Evolutionary conservation across 2,329 filamentous ascomycete genomes (phyloP).

Genomic region (Epichloe amarillans): DNA sequence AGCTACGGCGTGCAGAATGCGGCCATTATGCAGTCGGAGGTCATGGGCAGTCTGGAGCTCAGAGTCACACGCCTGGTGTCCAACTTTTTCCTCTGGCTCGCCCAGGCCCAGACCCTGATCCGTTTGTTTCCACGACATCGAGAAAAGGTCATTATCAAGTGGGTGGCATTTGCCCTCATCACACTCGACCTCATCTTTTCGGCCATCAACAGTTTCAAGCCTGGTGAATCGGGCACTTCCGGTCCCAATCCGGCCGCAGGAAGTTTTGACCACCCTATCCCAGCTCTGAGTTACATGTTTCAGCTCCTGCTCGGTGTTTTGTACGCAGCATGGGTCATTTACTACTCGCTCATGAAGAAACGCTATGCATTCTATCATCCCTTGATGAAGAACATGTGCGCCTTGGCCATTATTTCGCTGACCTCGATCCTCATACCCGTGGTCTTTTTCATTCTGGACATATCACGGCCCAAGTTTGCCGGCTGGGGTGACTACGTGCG

Average conservation of each 20-base stretch:
- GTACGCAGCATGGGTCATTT: constrained; percentile 88
- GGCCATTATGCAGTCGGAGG: constrained; percentile 56
- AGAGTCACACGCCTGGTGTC: constrained; percentile 87
- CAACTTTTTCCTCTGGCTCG: constrained; percentile 92
- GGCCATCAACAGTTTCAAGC: constrained; percentile 74
- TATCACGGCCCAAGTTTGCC: constrained; percentile 70
- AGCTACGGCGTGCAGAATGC: constrained; percentile 68
- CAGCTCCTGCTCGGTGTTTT: constrained; percentile 74
- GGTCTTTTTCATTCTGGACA: constrained; percentile 86
- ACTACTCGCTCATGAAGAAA: constrained; percentile 85
- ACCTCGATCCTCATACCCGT: constrained; percentile 77
- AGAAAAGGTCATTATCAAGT: constrained; percentile 97
- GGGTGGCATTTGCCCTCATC: constrained; percentile 91
- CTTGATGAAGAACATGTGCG: constrained; percentile 76
- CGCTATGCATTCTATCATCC: constrained; percentile 83
- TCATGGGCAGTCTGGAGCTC: constrained; percentile 74
- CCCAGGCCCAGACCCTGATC: constrained; percentile 92
- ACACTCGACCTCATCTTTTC: constrained; percentile 83
- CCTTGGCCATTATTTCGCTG: constrained; percentile 68
- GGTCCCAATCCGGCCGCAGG: constrained; percentile 48
- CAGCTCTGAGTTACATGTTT: constrained; percentile 82
- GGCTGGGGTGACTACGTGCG: constrained; percentile 92
- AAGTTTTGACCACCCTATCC: constrained; percentile 78
- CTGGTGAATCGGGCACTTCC: constrained; percentile 26
- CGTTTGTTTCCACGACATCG: constrained; percentile 90